Percentiles rank a stretch among this genome's conserved stretches.
These are phyloP conservation scores for Nitzschia inconspicua DNA, from an alignment of 108 stramenopile genomes.

Conservation along the genomic window DNA sequence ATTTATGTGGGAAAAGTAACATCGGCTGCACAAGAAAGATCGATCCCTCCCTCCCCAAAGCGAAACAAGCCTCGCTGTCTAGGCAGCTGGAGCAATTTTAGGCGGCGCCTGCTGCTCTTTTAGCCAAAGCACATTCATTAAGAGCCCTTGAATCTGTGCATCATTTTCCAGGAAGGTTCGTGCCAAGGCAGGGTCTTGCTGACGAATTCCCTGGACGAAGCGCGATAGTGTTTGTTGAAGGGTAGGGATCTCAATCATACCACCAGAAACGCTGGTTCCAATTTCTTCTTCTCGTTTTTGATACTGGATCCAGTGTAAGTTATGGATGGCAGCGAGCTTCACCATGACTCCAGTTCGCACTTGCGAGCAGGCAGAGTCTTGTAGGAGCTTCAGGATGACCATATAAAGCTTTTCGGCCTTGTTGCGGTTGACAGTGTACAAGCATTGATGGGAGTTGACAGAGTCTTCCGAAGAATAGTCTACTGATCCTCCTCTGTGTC, in stretches of 20 bases:
- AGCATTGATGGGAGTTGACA: neutral
- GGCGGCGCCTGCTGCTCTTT: no score
- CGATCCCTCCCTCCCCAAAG: no score
- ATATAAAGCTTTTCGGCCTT: constrained; percentile 16
- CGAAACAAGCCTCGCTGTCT: neutral
- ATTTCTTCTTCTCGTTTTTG: neutral
- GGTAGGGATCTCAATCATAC: no score
- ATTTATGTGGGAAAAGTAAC: no score
- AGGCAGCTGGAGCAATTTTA: constrained; percentile 16
- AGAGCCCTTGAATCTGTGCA: constrained; percentile 10
- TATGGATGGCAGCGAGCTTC: constrained; percentile 19
- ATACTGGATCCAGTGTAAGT: constrained; percentile 17
- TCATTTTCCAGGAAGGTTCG: no score
- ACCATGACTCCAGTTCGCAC: neutral
- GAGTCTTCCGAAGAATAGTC: no score
- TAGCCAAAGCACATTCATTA: constrained; percentile 16
- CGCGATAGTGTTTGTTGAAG: constrained; percentile 6
- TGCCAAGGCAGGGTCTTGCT: no score
- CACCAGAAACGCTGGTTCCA: no score
- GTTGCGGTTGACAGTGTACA: neutral
- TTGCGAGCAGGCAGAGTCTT: neutral
- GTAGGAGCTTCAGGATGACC: constrained; percentile 13
- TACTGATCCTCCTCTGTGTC: no score
- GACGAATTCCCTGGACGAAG: constrained; percentile 2
- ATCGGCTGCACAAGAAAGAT: no score